Evolutionary conservation across 2,329 filamentous ascomycete species (phyloP), one percentile per base, ranked within the genome.

Genomic region (Aureobasidium namibiae): DNA sequence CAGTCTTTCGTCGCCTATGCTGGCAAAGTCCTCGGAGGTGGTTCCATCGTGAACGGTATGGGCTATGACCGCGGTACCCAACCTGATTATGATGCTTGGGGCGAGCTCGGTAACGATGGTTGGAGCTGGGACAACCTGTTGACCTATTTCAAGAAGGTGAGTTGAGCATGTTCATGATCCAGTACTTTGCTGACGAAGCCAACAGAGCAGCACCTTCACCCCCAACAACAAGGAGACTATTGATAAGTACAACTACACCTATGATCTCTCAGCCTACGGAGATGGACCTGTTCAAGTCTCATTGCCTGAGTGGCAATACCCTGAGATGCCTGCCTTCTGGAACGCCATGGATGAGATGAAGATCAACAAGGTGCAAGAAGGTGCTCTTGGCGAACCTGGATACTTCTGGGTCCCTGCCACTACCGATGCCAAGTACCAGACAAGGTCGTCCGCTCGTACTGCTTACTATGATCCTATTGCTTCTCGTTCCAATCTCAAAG

Each of bases 351-450:
- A 62, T 16, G 61, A 60, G 24, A 41, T 58, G 45, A 57, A 53
- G 36, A 64, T 68, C 33, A 54, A 57, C 23, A 62, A 56, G 14
- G 62, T 63, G 2, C 26, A 59, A 24, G 65, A 67, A 21, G 61
- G 62, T 11, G 62, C 54, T 29, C 60, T 62, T 34, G 70, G 70
- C 5, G 61, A 64, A 29, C 67, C 66, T 11, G 73, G 73, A 13
- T 65, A 67, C 4, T 72, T 70, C 38, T 74, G 71, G 70, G 70
- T 67, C 24, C 67, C 72, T 5, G 70, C 68, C 52, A 69, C 68
- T 10, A 68, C 73, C 63, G 67, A 74, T 54, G 66, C 69, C 1
- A 48, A 62, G 63, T 48, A 65, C 65, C 66, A 70, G 56, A 73
- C 69, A 10, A 65, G 72, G 23, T 73, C 70, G 1, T 68, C 71